Percentiles rank a stretch among this genome's conserved stretches.
Conservation (phyloP, 2,329 filamentous ascomycete genomes). For the Beauveria bassiana region DNA sequence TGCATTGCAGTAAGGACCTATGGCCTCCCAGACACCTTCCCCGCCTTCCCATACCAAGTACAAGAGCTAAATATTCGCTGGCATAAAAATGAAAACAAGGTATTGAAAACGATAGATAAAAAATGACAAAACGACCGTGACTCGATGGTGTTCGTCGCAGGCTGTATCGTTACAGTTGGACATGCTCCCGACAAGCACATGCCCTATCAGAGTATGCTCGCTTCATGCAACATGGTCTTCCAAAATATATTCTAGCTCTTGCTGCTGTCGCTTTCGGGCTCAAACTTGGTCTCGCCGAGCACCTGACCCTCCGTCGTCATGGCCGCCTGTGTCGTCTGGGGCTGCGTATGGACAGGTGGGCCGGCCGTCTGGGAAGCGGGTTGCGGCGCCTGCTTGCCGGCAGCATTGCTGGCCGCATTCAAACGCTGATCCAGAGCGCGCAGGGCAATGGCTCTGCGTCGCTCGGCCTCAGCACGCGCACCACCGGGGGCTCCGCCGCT, state of each 20-base stretch:
- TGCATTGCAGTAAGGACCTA: too few relatives aligned
- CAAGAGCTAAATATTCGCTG: too few relatives aligned
- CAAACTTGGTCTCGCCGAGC: slow-evolving; percentile 63
- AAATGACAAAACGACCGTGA: too few relatives aligned
- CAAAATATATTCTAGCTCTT: slow-evolving; percentile 19
- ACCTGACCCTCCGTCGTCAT: slow-evolving; percentile 45
- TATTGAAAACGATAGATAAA: too few relatives aligned
- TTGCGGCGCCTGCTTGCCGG: slow-evolving; percentile 14
- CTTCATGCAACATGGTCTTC: too few relatives aligned
- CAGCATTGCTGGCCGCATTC: slow-evolving; percentile 64
- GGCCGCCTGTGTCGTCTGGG: slow-evolving; percentile 46
- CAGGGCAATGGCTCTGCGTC: slow-evolving; percentile 78
- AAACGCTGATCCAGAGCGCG: slow-evolving; percentile 88
- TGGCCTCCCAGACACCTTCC: too few relatives aligned
- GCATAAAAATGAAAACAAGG: too few relatives aligned
- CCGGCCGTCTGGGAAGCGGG: slow-evolving; percentile 36
- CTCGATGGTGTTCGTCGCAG: too few relatives aligned
- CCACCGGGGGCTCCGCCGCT: slow-evolving; percentile 39
- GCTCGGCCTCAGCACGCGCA: slow-evolving; percentile 84
- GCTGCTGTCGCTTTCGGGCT: slow-evolving; percentile 39
- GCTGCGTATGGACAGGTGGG: slow-evolving; percentile 50
- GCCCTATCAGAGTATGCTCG: too few relatives aligned
- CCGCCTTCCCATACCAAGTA: too few relatives aligned
- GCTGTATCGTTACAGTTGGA: too few relatives aligned
- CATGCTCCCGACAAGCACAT: too few relatives aligned